Evolutionary conservation across 345 rosid species (phyloP).

Genomic region (Hirschfeldia incana): DNA sequence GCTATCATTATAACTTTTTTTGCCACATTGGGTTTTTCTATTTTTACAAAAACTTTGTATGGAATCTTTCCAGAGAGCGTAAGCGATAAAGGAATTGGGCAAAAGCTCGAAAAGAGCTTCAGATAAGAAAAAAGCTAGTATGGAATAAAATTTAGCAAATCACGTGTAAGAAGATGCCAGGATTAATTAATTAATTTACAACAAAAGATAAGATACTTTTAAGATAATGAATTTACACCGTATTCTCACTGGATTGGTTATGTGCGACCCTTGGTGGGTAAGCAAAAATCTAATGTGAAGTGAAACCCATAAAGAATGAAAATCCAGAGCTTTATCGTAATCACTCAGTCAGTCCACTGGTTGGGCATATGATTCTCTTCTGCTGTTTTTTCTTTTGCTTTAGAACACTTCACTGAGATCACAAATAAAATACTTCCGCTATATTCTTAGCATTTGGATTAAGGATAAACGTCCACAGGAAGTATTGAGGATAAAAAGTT

Average conservation of each 20-base stretch:
- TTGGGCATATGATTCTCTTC: conserved; percentile 20
- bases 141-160: conserved; percentile 29
- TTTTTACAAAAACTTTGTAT: not conserved
- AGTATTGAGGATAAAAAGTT: not conserved
- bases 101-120: conserved; percentile 28
- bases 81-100: conserved; percentile 13
- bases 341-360: conserved; percentile 10
- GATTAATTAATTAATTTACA: not conserved
- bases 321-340: conserved; percentile 8
- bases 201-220: conserved; percentile 11
- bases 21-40: too few species aligned
- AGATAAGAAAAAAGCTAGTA: conserved; percentile 8
- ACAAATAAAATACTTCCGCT: not conserved
- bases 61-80: conserved; percentile 25
- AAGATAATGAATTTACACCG: not conserved
- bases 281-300: conserved; percentile 24
- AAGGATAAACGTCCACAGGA: not conserved
- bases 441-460: not conserved
- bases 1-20: not conserved
- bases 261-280: conserved; percentile 35
- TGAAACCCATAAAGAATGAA: conserved; percentile 19
- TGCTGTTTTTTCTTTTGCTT: too few species aligned
- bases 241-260: conserved; percentile 24
- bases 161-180: conserved; percentile 29
- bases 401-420: not conserved